Evolutionary conservation across 1,284 basidiomycete genomes (phyloP).

Genomic region (Cryptococcus floricola): DNA sequence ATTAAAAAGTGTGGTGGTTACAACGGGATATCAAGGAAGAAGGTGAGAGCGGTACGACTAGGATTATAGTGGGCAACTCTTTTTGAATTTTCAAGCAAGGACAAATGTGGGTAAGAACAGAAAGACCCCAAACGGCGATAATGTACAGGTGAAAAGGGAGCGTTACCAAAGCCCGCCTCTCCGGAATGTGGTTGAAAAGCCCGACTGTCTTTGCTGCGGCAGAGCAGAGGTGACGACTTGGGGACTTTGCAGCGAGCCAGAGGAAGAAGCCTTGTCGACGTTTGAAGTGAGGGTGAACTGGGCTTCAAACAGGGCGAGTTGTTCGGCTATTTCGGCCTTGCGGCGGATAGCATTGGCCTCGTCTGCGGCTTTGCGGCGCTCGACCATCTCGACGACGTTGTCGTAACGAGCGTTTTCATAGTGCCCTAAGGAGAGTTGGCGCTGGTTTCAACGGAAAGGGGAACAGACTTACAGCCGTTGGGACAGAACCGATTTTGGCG

Average conservation of each 20-base stretch:
- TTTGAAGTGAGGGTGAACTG: background rate
- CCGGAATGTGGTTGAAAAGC: no score
- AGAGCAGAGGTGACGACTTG: no score
- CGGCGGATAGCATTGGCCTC: background rate
- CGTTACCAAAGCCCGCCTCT: no score
- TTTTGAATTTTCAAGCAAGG: no score
- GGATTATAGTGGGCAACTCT: no score
- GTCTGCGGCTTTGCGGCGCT: background rate
- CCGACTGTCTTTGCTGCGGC: no score
- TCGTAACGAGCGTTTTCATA: background rate
- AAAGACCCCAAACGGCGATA: no score
- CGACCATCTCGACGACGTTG: background rate
- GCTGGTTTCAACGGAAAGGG: background rate
- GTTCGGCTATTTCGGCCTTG: background rate
- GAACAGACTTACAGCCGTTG: constrained; percentile 19
- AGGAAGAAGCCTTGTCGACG: background rate
- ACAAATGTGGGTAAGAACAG: no score
- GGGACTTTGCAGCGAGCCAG: no score
- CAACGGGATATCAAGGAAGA: background rate
- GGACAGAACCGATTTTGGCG: constrained; percentile 10
- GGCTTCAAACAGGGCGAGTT: background rate
- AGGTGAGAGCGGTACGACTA: background rate
- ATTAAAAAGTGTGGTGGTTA: background rate
- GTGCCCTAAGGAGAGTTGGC: background rate
- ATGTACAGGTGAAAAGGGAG: no score